Percentiles rank a stretch among this genome's conserved stretches.
Conservation (phyloP, 2,329 filamentous ascomycete species). For the Nemania sp. region DNA sequence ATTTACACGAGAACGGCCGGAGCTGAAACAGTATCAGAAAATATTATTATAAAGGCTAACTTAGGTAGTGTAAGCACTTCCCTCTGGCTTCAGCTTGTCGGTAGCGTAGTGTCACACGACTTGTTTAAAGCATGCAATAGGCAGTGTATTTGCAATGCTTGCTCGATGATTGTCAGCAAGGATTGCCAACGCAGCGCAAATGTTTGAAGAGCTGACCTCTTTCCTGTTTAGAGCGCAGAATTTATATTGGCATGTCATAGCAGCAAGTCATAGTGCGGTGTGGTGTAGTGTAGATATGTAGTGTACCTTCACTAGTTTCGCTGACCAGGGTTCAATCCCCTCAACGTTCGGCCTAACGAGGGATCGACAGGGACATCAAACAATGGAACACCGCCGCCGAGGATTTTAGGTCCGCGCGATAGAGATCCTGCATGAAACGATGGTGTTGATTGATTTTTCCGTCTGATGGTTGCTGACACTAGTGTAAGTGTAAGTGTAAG, state of each 20-base stretch:
- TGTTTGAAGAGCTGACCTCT: conserved; percentile 1
- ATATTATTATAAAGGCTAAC: no score
- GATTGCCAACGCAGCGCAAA: neutral
- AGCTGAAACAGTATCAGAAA: neutral
- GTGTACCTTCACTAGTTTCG: no score
- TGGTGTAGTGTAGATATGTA: conserved; percentile 2
- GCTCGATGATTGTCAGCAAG: conserved; percentile 2
- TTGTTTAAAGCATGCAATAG: no score
- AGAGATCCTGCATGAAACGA: conserved; percentile 24
- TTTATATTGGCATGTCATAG: no score
- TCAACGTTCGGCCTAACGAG: conserved; percentile 15
- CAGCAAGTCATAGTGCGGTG: no score
- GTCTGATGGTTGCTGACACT: conserved; percentile 23
- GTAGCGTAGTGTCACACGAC: conserved; percentile 4
- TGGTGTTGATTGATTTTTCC: conserved; percentile 16
- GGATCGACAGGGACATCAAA: conserved; percentile 34
- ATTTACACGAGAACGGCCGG: neutral
- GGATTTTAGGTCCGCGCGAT: conserved; percentile 21
- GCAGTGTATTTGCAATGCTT: neutral
- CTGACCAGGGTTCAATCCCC: conserved; percentile 19
- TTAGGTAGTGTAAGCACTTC: no score
- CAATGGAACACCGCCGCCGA: conserved; percentile 26
- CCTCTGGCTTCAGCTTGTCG: conserved; percentile 5
- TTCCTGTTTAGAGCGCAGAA: no score
- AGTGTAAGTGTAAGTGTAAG: no score